phyloP scores from a whole-genome alignment of 768 basidiomycete species.

The Boletus fagicola region DNA sequence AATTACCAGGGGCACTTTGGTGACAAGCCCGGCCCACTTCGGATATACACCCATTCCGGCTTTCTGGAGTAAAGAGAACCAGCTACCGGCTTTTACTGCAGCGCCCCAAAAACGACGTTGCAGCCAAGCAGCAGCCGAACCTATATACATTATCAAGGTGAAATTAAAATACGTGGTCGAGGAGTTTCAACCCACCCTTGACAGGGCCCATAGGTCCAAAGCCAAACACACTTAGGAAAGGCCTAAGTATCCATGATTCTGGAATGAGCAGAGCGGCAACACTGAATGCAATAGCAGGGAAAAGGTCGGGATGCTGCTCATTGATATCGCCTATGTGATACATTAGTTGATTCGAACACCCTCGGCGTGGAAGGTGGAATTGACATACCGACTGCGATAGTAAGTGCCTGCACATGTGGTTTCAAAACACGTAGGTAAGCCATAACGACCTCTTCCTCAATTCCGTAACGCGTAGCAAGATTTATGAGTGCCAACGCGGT shows the following conservation, averaged over 20 bases:
- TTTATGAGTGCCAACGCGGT: no score
- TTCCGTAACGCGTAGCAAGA: no score
- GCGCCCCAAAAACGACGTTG: no score
- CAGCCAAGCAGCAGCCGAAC: slow-evolving; percentile 13
- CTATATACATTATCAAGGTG: not conserved
- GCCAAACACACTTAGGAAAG: slow-evolving; percentile 11
- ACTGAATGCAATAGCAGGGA: slow-evolving; percentile 2
- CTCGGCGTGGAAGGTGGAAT: no score
- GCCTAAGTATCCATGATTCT: slow-evolving; percentile 16
- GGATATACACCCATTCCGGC: no score
- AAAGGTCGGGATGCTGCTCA: slow-evolving; percentile 9
- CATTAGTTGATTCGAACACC: no score
- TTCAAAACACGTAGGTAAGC: no score
- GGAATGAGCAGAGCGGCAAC: slow-evolving; percentile 10
- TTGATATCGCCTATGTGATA: slow-evolving; percentile 11
- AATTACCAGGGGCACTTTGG: not conserved
- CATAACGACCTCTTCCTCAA: no score
- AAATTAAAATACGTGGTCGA: not conserved
- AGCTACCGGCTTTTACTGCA: no score
- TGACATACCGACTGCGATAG: no score
- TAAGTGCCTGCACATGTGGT: no score
- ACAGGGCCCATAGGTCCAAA: slow-evolving; percentile 17
- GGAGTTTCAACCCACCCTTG: slow-evolving; percentile 2
- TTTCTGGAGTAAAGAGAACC: no score
- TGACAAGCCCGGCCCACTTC: slow-evolving; percentile 1